phyloP scores from a whole-genome alignment of 1,284 basidiomycete species.

The Cutaneotrichosporon mucoides region DNA sequence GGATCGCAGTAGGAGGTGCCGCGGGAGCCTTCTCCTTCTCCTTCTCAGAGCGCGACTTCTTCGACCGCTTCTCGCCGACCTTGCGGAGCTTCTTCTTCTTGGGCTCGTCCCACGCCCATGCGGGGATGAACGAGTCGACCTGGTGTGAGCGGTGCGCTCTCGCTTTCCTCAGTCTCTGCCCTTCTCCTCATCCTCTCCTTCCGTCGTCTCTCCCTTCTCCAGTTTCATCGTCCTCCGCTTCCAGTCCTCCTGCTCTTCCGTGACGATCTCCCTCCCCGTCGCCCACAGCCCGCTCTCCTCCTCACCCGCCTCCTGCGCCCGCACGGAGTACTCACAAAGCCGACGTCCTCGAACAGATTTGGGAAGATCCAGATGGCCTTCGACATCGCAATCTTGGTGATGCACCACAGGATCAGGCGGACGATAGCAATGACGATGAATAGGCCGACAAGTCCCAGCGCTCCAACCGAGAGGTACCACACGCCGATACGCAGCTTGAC shows the following conservation, averaged over 20 bases:
- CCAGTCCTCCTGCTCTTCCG: too few relatives aligned
- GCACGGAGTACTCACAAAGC: conserved; percentile 69
- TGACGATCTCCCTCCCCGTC: too few relatives aligned
- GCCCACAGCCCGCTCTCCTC: too few relatives aligned
- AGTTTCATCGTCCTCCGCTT: too few relatives aligned
- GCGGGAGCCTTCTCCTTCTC: background rate
- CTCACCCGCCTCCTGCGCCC: background rate
- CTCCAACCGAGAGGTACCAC: conserved; percentile 87
- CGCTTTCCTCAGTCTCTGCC: too few relatives aligned
- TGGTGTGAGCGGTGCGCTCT: conserved; percentile 40
- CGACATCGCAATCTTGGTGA: conserved; percentile 77
- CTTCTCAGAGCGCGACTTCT: conserved; percentile 10
- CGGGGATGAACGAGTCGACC: conserved; percentile 95
- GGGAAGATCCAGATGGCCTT: conserved; percentile 99
- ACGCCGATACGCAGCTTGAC: conserved; percentile 88
- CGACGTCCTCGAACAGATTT: conserved; percentile 95
- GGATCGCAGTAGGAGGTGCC: background rate
- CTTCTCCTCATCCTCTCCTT: too few relatives aligned
- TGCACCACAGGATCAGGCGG: conserved; percentile 87
- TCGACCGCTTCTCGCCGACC: conserved; percentile 25
- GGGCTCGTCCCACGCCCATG: conserved; percentile 96
- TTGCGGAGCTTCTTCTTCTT: conserved; percentile 71
- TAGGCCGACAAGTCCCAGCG: conserved; percentile 81
- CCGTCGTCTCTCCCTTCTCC: too few relatives aligned
- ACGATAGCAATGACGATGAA: conserved; percentile 92